A percentile compares a stretch with the other conserved stretches of the same genome.
Conservation (phyloP, 2,329 filamentous ascomycete genomes). For the Nigrospora sphaerica region DNA sequence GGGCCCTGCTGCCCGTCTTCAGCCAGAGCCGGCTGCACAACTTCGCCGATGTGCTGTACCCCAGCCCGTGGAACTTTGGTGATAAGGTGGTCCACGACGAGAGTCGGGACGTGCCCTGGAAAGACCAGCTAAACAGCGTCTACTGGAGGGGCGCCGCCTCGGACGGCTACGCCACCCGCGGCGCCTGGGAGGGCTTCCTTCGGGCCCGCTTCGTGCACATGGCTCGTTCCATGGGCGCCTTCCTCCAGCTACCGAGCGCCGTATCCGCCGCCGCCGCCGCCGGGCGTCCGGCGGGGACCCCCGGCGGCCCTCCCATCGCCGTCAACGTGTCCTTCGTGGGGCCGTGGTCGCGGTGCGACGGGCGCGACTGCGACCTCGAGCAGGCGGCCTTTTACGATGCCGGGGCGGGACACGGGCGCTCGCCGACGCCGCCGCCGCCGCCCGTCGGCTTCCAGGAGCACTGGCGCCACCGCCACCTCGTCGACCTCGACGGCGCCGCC, state of each 20-base stretch:
- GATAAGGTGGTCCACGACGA: slow-evolving; percentile 30
- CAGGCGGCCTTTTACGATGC: slow-evolving; percentile 20
- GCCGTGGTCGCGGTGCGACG: slow-evolving; percentile 24
- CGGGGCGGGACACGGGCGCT: slow-evolving; percentile 6
- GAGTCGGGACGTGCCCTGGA: slow-evolving; percentile 34
- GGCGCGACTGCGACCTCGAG: slow-evolving; percentile 23
- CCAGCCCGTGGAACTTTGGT: slow-evolving; percentile 30
- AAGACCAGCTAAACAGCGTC: slow-evolving; percentile 37
- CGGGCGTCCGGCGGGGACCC: neutral
- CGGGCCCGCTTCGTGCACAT: slow-evolving; percentile 52
- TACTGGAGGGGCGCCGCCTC: slow-evolving; percentile 50
- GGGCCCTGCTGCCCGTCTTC: slow-evolving; percentile 45
- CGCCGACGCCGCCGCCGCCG: slow-evolving; percentile 10
- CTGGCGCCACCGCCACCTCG: slow-evolving; percentile 44
- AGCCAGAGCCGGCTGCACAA: slow-evolving; percentile 46
- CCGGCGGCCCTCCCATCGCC: slow-evolving; percentile 1
- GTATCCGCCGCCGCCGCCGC: slow-evolving; percentile 22
- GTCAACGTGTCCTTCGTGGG: slow-evolving; percentile 32
- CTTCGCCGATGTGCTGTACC: slow-evolving; percentile 45
- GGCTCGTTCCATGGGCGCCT: slow-evolving; percentile 27
- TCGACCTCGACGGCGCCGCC: slow-evolving; percentile 51
- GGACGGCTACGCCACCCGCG: slow-evolving; percentile 37
- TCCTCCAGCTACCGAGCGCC: slow-evolving; percentile 2
- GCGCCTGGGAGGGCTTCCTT: slow-evolving; percentile 52
- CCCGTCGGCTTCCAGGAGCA: slow-evolving; percentile 25